A percentile compares a stretch with the other conserved stretches of the same genome.
phyloP scores from a whole-genome alignment of 2,329 filamentous ascomycete genomes.

The Cercospora citrullina region DNA sequence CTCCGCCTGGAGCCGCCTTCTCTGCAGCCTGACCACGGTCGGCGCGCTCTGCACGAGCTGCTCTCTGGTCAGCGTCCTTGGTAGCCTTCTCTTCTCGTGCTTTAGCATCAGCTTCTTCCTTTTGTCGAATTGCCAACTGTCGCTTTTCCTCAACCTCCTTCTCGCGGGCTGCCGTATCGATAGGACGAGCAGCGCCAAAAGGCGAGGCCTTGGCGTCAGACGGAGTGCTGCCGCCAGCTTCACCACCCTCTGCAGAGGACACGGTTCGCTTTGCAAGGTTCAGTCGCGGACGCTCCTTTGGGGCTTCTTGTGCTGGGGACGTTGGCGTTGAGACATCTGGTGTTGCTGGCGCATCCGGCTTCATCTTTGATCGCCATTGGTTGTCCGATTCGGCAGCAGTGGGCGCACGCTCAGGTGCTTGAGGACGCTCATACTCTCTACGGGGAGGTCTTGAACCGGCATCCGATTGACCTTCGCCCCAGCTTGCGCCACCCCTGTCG shows the following conservation, averaged over 20 bases:
- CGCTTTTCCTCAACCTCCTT: slow-evolving; percentile 88
- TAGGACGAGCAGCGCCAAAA: slow-evolving; percentile 89
- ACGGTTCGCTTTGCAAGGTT: slow-evolving; percentile 92
- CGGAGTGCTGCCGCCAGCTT: slow-evolving; percentile 40
- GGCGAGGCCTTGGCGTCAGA: slow-evolving; percentile 81
- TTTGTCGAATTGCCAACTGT: slow-evolving; percentile 70
- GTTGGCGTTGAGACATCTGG: slow-evolving; percentile 75
- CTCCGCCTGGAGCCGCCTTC: slow-evolving; percentile 49
- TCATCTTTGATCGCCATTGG: slow-evolving; percentile 91
- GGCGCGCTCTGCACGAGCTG: slow-evolving; percentile 42
- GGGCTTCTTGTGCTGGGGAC: slow-evolving; percentile 64
- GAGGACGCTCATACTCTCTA: slow-evolving; percentile 69
- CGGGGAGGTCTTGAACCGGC: slow-evolving; percentile 78
- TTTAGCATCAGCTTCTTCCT: slow-evolving; percentile 85
- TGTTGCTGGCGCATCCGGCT: slow-evolving; percentile 70
- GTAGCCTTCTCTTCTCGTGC: slow-evolving; percentile 66
- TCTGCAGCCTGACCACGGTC: slow-evolving; percentile 37
- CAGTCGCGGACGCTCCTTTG: slow-evolving; percentile 71
- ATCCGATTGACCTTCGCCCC: slow-evolving; percentile 69
- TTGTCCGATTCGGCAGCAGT: slow-evolving; percentile 91
- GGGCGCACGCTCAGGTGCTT: slow-evolving; percentile 63
- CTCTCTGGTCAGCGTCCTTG: slow-evolving; percentile 63
- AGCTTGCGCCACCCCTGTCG: slow-evolving; percentile 63
- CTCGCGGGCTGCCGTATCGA: slow-evolving; percentile 88
- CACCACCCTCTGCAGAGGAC: slow-evolving; percentile 64